phyloP scores from a whole-genome alignment of 2,329 filamentous ascomycete genomes.

The Septoria linicola region DNA sequence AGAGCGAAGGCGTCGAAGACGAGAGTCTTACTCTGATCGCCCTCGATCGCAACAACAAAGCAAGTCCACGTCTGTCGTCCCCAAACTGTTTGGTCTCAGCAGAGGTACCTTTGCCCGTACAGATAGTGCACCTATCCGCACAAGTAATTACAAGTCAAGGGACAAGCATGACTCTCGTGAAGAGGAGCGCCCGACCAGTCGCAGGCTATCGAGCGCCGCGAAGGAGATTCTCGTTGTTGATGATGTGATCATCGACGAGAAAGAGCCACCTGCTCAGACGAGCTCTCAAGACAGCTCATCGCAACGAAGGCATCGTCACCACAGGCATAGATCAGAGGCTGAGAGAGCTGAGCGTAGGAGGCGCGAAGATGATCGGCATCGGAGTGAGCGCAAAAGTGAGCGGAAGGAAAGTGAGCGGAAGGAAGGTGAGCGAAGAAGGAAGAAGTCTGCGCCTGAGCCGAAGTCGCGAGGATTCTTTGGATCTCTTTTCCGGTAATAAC shows the following conservation, averaged over 20 bases:
- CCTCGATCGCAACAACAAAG: constrained; percentile 18
- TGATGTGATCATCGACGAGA: constrained; percentile 8
- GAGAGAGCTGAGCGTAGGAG: constrained; percentile 5
- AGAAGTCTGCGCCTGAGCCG: constrained; percentile 14
- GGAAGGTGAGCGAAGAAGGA: constrained; percentile 17
- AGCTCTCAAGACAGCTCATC: constrained; percentile 18
- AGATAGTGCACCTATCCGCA: constrained; percentile 10
- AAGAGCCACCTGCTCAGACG: background rate
- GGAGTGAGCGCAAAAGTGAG: constrained; percentile 11
- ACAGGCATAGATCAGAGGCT: constrained; percentile 13
- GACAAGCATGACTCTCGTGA: background rate
- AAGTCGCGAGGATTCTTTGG: constrained; percentile 19
- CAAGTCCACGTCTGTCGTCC: constrained; percentile 14
- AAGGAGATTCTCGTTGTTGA: constrained; percentile 12
- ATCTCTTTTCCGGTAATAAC: constrained; percentile 12
- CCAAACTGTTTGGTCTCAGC: constrained; percentile 10
- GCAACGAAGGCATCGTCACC: constrained; percentile 18
- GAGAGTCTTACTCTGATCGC: constrained; percentile 14
- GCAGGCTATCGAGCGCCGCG: background rate
- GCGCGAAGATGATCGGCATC: constrained; percentile 12
- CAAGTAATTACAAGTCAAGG: constrained; percentile 13
- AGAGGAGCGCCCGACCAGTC: constrained; percentile 6
- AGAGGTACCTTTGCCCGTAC: constrained; percentile 14
- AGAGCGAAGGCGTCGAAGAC: constrained; percentile 22
- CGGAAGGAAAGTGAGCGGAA: constrained; percentile 9